A percentile compares a stretch with the other conserved stretches of the same genome.
Evolutionary conservation across 345 rosid genomes (phyloP).

Genomic region (Camelina laxa): DNA sequence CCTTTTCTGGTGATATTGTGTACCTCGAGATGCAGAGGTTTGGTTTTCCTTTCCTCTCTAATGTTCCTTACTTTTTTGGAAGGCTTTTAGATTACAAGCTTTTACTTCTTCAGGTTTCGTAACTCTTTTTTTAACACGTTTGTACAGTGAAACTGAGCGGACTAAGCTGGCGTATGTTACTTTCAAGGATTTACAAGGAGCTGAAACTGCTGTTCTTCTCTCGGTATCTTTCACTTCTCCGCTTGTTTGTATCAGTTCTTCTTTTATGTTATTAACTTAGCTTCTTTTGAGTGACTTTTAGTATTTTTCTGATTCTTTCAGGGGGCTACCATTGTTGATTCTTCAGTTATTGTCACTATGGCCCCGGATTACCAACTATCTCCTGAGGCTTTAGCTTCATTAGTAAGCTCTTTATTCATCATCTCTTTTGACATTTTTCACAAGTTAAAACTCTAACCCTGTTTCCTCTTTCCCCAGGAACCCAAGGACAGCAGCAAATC

Average conservation of each 20-base stretch:
- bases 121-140: slow-evolving; percentile 26
- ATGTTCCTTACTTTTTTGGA: background rate
- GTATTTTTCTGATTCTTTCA: slow-evolving; percentile 24
- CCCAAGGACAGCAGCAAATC: slow-evolving; percentile 43
- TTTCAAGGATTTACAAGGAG: slow-evolving; percentile 88
- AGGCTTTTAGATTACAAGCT: background rate
- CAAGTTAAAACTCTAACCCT: slow-evolving; percentile 1
- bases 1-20: slow-evolving; percentile 78
- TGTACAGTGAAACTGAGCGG: slow-evolving; percentile 63
- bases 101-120: slow-evolving; percentile 12
- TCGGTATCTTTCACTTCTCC: slow-evolving; percentile 54
- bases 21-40: slow-evolving; percentile 78
- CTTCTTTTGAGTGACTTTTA: background rate
- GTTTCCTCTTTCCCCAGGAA: slow-evolving; percentile 49
- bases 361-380: slow-evolving; percentile 86
- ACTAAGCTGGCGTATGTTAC: slow-evolving; percentile 80
- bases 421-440: slow-evolving; percentile 13
- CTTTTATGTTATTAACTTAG: background rate
- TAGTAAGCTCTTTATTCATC: slow-evolving; percentile 51
- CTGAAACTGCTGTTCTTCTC: slow-evolving; percentile 90
- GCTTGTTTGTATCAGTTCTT: background rate
- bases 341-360: slow-evolving; percentile 63
- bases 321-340: slow-evolving; percentile 96
- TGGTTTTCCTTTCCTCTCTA: slow-evolving; percentile 18
- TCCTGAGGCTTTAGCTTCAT: slow-evolving; percentile 64